phyloP scores from a whole-genome alignment of 805 yeast species.

The Schwanniomyces vanrijiae region DNA sequence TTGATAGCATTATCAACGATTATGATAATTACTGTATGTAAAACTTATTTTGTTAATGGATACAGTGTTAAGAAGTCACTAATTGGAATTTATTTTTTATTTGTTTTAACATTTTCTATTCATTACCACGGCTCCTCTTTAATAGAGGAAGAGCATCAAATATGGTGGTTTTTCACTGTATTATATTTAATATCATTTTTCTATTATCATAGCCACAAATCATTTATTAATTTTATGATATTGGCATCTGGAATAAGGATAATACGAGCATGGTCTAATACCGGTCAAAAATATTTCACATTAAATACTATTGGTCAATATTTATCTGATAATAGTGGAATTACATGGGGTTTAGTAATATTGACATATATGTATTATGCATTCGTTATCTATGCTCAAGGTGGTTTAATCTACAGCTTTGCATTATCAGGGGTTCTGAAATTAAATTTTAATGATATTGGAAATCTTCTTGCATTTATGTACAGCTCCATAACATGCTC shows the following conservation, averaged over 20 bases:
- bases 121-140: slow-evolving; percentile 79
- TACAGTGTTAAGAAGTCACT: slow-evolving; percentile 4
- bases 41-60: slow-evolving; percentile 11
- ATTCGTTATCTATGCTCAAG: slow-evolving; percentile 20
- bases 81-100: slow-evolving; percentile 14
- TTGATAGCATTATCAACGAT: slow-evolving; percentile 29
- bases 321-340: slow-evolving; percentile 28
- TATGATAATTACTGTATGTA: slow-evolving; percentile 21
- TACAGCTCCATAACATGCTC: slow-evolving; percentile 46
- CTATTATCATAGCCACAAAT: slow-evolving; percentile 5
- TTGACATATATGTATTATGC: slow-evolving; percentile 35
- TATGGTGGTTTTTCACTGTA: slow-evolving; percentile 73
- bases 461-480: slow-evolving; percentile 42
- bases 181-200: slow-evolving; percentile 12
- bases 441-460: slow-evolving; percentile 14
- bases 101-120: slow-evolving; percentile 47
- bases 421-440: slow-evolving; percentile 7
- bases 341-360: slow-evolving; percentile 51
- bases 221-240: slow-evolving; percentile 4
- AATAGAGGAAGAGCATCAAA: slow-evolving; percentile 93
- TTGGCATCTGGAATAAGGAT: slow-evolving; percentile 48
- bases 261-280: slow-evolving; percentile 80
- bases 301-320: slow-evolving; percentile 38
- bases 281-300: slow-evolving; percentile 78
- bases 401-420: slow-evolving; percentile 21